Evolutionary conservation across 257 asterid species (phyloP), one percentile per base, ranked within the genome.

Genomic region (Anisodus acutangulus): DNA sequence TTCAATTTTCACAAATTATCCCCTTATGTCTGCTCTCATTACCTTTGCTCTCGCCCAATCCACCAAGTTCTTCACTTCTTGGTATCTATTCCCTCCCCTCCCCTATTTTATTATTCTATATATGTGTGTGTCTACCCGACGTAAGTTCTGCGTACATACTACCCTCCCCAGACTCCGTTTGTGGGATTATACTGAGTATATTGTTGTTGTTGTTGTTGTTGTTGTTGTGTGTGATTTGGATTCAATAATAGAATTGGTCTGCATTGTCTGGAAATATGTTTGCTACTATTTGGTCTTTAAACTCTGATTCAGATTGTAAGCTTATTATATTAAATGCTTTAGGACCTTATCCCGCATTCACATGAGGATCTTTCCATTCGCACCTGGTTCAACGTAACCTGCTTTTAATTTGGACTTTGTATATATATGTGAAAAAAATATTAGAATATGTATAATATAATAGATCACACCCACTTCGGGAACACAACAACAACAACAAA

Each of bases 1-100:
- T 31, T 87, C 84, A 81, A 11, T 81, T 39, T 81, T 58, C 76
- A 41, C 71, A 13, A 81, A 84, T 53, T 68, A 78, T 54, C 84
- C 80, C 9, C 87, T 84, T 19, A 31, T 84, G 49, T 31, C 87
- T 54, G 87, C 87, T 59, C 49, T 84, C 10, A 22, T 67, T 49
- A 49, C 84, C 62, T 84, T 78, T 54, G 62, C 84, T 64, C 57
- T 84, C 6, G 87, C 84, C 59, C 87, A 84, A 55, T 54, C 82
- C 62, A 71, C 60, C 70, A 84, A 84, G 84, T 53, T 84, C 80
- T 84, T 84, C 58, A 84, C 79, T 45, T 60, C 80, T 49, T 67
- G 87, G 87, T 84, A 80, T 12, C 10, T n/a, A 4, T 3, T 9
- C 26, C 64, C 2, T 64, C 11, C 31, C 1, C 4, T 31, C 4